A percentile compares a stretch with the other conserved stretches of the same genome.
Conservation (phyloP, 805 yeast genomes). For the Wickerhamomyces xylosicus region DNA sequence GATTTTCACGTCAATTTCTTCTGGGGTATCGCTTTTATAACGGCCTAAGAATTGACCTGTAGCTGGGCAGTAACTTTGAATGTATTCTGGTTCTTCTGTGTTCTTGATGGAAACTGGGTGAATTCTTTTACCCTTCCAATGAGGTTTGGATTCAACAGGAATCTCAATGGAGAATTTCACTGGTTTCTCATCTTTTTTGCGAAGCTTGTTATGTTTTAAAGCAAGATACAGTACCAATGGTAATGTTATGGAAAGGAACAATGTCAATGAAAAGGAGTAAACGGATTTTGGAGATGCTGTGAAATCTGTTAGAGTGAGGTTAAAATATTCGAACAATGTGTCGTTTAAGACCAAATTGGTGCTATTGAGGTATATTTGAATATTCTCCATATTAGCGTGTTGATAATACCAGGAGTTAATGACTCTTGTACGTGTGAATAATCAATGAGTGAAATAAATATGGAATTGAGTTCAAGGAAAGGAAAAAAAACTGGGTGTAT, state of each 20-base stretch:
- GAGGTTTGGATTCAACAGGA: constrained; percentile 75
- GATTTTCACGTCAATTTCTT: constrained; percentile 64
- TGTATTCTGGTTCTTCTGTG: constrained; percentile 51
- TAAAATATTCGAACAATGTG: constrained; percentile 13
- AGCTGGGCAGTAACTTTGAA: constrained; percentile 91
- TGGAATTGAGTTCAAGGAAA: no score
- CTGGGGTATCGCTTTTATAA: constrained; percentile 48
- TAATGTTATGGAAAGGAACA: constrained; percentile 8
- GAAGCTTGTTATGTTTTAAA: constrained; percentile 4
- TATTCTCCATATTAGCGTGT: constrained; percentile 5
- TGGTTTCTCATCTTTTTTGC: constrained; percentile 15
- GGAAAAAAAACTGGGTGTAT: no score
- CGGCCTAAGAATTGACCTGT: constrained; percentile 85
- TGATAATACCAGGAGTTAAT: no score
- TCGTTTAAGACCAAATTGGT: constrained; percentile 15
- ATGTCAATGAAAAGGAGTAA: constrained; percentile 12
- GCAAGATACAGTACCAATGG: constrained; percentile 7
- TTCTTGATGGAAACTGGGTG: constrained; percentile 50
- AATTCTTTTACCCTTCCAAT: constrained; percentile 85
- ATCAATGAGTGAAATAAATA: no score
- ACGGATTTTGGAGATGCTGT: constrained; percentile 4
- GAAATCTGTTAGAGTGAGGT: constrained; percentile 14
- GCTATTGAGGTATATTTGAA: constrained; percentile 13
- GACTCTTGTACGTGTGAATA: no score
- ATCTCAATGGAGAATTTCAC: constrained; percentile 41